A percentile compares a stretch with the other conserved stretches of the same genome.
Evolutionary conservation across 441 rosid genomes (phyloP).

Genomic region (Sinapis alba): DNA sequence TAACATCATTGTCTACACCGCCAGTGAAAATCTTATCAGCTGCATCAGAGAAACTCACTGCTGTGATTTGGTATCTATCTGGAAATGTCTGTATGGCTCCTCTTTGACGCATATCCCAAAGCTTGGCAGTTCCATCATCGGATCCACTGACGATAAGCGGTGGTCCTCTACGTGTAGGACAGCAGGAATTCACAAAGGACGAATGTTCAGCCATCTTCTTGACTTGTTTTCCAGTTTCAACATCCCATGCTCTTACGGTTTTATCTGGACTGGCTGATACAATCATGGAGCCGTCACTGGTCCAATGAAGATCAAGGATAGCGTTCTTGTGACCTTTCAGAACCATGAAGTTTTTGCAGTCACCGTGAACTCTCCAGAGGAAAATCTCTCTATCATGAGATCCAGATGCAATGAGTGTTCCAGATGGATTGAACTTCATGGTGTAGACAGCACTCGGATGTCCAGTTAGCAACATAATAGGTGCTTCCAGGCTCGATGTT

Average conservation of each 20-base stretch:
- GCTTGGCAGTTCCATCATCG: slow-evolving; percentile 94
- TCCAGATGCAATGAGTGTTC: slow-evolving; percentile 84
- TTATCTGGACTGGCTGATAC: slow-evolving; percentile 93
- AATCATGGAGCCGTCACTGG: slow-evolving; percentile 81
- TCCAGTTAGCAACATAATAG: slow-evolving; percentile 84
- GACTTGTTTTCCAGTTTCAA: slow-evolving; percentile 85
- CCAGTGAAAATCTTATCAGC: slow-evolving; percentile 92
- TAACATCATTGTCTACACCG: slow-evolving; percentile 82
- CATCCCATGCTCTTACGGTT: slow-evolving; percentile 90
- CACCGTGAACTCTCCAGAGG: slow-evolving; percentile 84
- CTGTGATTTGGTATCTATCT: slow-evolving; percentile 92
- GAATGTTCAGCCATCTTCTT: slow-evolving; percentile 97
- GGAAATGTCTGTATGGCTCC: slow-evolving; percentile 99
- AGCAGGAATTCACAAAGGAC: slow-evolving; percentile 87
- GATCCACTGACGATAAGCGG: slow-evolving; percentile 92
- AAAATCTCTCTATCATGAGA: slow-evolving; percentile 93
- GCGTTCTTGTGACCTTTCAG: slow-evolving; percentile 95
- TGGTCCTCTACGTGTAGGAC: slow-evolving; percentile 87
- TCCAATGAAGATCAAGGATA: slow-evolving; percentile 89
- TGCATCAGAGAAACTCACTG: slow-evolving; percentile 89
- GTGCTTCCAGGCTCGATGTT: slow-evolving; percentile 84
- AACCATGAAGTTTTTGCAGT: slow-evolving; percentile 94
- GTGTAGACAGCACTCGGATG: slow-evolving; percentile 87
- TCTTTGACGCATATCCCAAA: slow-evolving; percentile 96
- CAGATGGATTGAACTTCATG: slow-evolving; percentile 87